These are phyloP conservation scores for Jaapia argillacea DNA, from an alignment of 768 basidiomycete genomes.

Conservation along the genomic window DNA sequence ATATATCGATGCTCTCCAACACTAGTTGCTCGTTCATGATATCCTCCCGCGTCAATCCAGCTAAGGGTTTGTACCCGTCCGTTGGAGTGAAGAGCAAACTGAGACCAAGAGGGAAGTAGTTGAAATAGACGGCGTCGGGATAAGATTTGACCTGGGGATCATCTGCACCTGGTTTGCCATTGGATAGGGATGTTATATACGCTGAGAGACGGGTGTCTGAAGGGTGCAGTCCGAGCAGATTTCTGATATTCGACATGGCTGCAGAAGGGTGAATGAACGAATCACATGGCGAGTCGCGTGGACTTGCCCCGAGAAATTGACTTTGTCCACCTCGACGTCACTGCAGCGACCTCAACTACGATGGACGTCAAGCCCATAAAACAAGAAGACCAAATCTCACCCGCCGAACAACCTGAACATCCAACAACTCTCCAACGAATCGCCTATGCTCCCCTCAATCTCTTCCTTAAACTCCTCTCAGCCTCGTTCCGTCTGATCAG, in stretches of 20 bases:
- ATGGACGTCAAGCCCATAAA: too few species aligned
- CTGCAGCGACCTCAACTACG: too few species aligned
- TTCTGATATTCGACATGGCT: neutral
- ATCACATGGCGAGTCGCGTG: too few species aligned
- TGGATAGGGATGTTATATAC: constrained; percentile 28
- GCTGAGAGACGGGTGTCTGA: constrained; percentile 20
- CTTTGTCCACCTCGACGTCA: too few species aligned
- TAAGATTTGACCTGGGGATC: constrained; percentile 71
- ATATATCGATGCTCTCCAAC: constrained; percentile 74
- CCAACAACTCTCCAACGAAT: too few species aligned
- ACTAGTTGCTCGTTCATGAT: constrained; percentile 40
- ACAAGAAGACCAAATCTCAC: too few species aligned
- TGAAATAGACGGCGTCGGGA: constrained; percentile 79
- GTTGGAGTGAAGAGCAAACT: constrained; percentile 70
- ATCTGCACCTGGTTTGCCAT: constrained; percentile 10
- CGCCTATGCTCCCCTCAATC: constrained; percentile 15
- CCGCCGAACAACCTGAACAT: too few species aligned
- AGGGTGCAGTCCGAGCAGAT: neutral
- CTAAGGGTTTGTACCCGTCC: constrained; percentile 49
- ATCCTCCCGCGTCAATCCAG: constrained; percentile 32
- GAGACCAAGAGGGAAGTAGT: constrained; percentile 70
- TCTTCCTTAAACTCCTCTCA: constrained; percentile 14
- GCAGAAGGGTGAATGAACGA: too few species aligned
- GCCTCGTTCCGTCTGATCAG: constrained; percentile 27
- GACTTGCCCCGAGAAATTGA: too few species aligned